A percentile compares a stretch with the other conserved stretches of the same genome.
Conservation (phyloP, 257 asterid species). For the Craterostigma plantagineum region DNA sequence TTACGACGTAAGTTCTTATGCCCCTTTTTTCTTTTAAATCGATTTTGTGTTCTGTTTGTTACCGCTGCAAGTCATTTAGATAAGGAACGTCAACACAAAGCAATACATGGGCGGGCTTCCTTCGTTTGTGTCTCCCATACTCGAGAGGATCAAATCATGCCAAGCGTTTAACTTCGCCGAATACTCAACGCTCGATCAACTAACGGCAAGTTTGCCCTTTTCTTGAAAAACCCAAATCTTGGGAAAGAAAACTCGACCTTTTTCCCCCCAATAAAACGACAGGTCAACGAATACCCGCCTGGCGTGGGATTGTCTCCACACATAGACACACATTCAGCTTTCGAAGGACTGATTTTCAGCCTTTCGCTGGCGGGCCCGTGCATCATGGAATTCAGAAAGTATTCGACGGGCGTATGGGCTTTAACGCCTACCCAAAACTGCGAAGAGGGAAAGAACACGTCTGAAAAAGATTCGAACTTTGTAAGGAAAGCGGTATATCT, state of each 20-base stretch:
- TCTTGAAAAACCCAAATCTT: not conserved
- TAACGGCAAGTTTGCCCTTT: slow-evolving; percentile 38
- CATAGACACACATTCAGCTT: slow-evolving; percentile 95
- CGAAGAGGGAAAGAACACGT: no score
- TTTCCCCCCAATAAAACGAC: slow-evolving; percentile 11
- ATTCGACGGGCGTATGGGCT: slow-evolving; percentile 43
- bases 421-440: slow-evolving; percentile 15
- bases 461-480: no score
- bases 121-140: slow-evolving; percentile 41
- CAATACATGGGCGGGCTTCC: slow-evolving; percentile 80
- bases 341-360: slow-evolving; percentile 74
- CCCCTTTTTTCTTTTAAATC: no score
- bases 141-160: slow-evolving; percentile 36
- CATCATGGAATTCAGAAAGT: slow-evolving; percentile 90
- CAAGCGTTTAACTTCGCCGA: slow-evolving; percentile 23
- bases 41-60: no score
- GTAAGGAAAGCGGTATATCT: slow-evolving; percentile 64
- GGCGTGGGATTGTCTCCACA: slow-evolving; percentile 97
- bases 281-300: slow-evolving; percentile 93
- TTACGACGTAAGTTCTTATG: slow-evolving; percentile 43
- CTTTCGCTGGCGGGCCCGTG: slow-evolving; percentile 93
- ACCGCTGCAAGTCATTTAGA: no score
- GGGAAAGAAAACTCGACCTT: slow-evolving; percentile 1
- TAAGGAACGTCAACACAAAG: slow-evolving; percentile 68
- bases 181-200: slow-evolving; percentile 48